Conservation (phyloP, 805 yeast species). For the Wickerhamiella nectarea region DNA sequence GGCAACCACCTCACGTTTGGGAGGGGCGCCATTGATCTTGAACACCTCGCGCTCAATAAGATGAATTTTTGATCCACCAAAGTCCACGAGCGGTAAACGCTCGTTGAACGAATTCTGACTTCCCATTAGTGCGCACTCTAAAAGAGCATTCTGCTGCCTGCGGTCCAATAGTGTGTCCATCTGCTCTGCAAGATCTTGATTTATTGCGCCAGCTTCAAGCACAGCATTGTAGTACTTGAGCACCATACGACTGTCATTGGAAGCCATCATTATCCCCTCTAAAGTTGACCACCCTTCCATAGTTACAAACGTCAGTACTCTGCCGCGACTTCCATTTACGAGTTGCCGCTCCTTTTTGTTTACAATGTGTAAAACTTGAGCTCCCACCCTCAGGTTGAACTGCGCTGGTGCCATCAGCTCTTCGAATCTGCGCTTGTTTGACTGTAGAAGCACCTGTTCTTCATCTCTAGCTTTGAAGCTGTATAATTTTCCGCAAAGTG, state of each 20-base stretch:
- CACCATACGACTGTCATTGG: neutral
- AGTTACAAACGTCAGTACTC: constrained; percentile 40
- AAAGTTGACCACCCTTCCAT: constrained; percentile 13
- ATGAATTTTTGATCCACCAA: constrained; percentile 12
- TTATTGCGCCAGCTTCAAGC: neutral
- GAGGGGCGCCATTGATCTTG: constrained; percentile 10
- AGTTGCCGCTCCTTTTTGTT: constrained; percentile 46
- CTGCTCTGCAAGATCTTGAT: neutral
- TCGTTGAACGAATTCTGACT: neutral
- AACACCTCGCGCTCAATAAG: constrained; percentile 14
- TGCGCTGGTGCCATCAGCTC: constrained; percentile 56
- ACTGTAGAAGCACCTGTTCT: neutral
- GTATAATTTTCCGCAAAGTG: constrained; percentile 22
- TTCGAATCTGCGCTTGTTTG: constrained; percentile 31
- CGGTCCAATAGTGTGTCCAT: neutral
- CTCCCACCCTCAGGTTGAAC: constrained; percentile 59
- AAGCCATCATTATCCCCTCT: neutral
- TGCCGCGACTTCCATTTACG: constrained; percentile 86
- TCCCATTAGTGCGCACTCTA: neutral
- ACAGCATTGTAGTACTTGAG: neutral
- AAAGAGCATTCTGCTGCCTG: neutral
- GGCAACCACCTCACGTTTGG: constrained; percentile 34
- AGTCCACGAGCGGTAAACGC: constrained; percentile 18
- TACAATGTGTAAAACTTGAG: constrained; percentile 83
- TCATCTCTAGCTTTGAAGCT: neutral